Base-by-base conservation (phyloP, 768 basidiomycete species). In the Lactarius tabidus region DNA sequence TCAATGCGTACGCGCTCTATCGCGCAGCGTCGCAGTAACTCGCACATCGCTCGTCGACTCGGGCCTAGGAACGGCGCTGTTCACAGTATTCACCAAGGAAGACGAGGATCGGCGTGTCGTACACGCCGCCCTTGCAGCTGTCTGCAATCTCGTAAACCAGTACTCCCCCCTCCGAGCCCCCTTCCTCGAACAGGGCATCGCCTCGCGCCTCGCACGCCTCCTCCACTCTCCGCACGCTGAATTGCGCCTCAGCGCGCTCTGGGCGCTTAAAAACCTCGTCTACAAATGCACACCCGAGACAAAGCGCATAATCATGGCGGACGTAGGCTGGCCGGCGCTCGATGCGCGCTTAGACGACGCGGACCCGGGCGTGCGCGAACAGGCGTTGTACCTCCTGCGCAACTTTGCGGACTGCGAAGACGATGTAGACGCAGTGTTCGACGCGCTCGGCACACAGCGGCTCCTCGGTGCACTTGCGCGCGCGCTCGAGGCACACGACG, bases 91-190 rank as follows among this genome's bases (percentile, higher is more conserved):
- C 63, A 63, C 70, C 70, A 79, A 79, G 68, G 75, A 78, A 65
- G 83, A 83, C 20, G 86, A 91, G 65, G 90, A 93, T 72, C 75
- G 82, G 54, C 78, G 90, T 17, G 92, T 95, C 26, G 79, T 85
- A 23, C 79, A 81, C 59, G 90, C 89, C 0, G 89, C 91, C 1
- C 75, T 91, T 1, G 81, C 86, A 0, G 88, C 86, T 6, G 81
- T 96, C 4, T 93, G 92, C 75, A 96, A 97, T 73, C 81, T 95
- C 51, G 84, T 95, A 9, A 88, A 86, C 59, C 90, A 93, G 60
- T 94, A 92, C 75, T 93, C 93, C 14, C 93, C 93, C 8, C 73
- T 95, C 68, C 79, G 87, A 66, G 76, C 91, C 87, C 80, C 80
- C 8, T 82, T 91, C 63, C 75, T 95, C 17, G 83, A 86, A 36